Conservation (phyloP, 768 basidiomycete genomes). For the Hygrocybe punicea region DNA sequence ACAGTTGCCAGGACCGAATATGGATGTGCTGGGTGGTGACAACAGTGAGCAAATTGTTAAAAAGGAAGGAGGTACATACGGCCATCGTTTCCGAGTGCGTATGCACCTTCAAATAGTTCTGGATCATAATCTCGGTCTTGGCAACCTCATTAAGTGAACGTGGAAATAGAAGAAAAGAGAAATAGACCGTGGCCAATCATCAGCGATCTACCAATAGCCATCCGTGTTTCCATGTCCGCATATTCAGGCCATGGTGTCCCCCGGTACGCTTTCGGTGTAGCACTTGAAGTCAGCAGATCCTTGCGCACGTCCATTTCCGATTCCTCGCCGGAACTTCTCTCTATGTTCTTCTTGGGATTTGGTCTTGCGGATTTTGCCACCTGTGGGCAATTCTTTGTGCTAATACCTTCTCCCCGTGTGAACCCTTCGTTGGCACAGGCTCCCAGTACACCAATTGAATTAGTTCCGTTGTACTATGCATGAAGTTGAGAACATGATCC, state of each 20-base stretch:
- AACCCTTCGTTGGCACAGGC: constrained; percentile 15
- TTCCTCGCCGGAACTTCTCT: constrained; percentile 11
- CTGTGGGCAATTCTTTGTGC: background rate
- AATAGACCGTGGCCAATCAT: constrained; percentile 21
- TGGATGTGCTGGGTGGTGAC: constrained; percentile 7
- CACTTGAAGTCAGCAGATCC: background rate
- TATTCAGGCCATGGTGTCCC: constrained; percentile 9
- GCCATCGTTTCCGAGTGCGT: background rate
- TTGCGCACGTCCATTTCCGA: background rate
- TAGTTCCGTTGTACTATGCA: constrained; percentile 17
- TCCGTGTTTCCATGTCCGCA: constrained; percentile 17
- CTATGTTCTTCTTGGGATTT: constrained; percentile 5
- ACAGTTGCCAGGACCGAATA: constrained; percentile 6
- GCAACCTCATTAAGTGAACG: constrained; percentile 8
- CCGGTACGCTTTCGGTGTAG: background rate
- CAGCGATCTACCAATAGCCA: constrained; percentile 17
- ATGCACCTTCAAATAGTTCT: constrained; percentile 20
- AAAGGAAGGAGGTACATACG: constrained; percentile 3
- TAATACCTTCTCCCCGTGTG: constrained; percentile 5
- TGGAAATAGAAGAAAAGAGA: constrained; percentile 1
- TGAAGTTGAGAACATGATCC: constrained; percentile 19
- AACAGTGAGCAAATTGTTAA: constrained; percentile 7
- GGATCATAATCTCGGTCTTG: constrained; percentile 20
- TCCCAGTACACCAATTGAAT: constrained; percentile 21
- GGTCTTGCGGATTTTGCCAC: constrained; percentile 13